Conservation (phyloP, 176 grass and related monocot species). For the Microstegium vimineum region DNA sequence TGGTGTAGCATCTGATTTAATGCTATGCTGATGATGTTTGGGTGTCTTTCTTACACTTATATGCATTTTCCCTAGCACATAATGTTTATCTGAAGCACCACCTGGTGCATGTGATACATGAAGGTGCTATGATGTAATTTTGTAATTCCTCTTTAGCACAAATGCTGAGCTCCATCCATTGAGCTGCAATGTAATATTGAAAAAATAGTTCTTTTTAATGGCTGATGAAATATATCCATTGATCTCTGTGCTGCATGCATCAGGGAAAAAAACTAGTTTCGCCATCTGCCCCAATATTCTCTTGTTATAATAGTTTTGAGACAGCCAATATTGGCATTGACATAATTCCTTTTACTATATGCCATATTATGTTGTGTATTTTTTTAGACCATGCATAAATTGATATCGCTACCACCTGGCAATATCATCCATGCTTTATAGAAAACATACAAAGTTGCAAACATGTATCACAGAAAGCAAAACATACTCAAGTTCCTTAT, state of each 20-base stretch:
- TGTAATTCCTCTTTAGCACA: neutral
- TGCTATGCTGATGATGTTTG: neutral
- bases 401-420: neutral
- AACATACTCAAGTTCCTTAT: neutral
- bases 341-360: neutral
- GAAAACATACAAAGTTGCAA: too few species aligned
- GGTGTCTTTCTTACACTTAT: neutral
- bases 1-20: neutral
- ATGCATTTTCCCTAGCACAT: neutral
- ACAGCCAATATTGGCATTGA: neutral
- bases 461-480: neutral
- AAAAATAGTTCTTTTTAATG: neutral
- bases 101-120: neutral
- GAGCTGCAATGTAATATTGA: neutral
- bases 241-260: neutral
- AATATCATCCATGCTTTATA: too few species aligned
- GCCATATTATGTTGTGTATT: neutral
- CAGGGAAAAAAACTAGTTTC: neutral
- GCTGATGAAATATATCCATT: neutral
- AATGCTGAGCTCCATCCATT: neutral
- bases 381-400: neutral
- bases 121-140: neutral
- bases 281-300: neutral
- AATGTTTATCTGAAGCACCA: neutral
- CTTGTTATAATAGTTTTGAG: conserved; percentile 16